These are phyloP conservation scores for Eucalyptus rudis DNA, from an alignment of 345 rosid species.

Conservation along the genomic window DNA sequence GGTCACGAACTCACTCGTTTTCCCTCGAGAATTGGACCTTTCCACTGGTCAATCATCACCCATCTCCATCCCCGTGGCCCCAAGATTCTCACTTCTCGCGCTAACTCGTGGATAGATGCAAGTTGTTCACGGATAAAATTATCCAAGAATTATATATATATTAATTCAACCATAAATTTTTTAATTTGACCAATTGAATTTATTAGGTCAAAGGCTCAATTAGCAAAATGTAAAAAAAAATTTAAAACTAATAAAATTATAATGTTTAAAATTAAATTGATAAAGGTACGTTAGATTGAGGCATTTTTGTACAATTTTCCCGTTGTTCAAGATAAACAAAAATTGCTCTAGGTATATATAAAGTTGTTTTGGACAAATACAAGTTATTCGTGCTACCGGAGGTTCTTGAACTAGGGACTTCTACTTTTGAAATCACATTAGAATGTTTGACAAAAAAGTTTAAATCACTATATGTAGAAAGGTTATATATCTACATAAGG, in stretches of 20 bases:
- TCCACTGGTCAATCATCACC: not conserved
- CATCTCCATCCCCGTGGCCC: not conserved
- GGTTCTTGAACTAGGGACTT: not conserved
- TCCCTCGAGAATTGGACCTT: not conserved
- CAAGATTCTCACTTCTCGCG: not conserved
- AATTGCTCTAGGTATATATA: not conserved
- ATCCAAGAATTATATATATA: too few species aligned
- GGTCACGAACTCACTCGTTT: not conserved
- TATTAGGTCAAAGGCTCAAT: too few species aligned
- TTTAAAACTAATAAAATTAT: too few species aligned
- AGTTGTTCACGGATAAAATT: not conserved
- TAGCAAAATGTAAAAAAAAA: rapidly evolving
- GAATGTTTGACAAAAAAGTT: not conserved
- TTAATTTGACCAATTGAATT: too few species aligned
- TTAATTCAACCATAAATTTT: too few species aligned
- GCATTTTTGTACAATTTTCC: rapidly evolving
- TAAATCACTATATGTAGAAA: rapidly evolving
- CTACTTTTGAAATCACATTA: not conserved
- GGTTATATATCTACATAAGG: not conserved
- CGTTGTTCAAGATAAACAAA: not conserved
- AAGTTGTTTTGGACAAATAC: rapidly evolving
- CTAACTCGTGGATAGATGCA: not conserved
- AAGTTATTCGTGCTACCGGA: rapidly evolving
- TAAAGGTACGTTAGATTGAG: rapidly evolving
- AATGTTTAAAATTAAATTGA: rapidly evolving